phyloP scores from a whole-genome alignment of 2,329 filamentous ascomycete species.

The Sporothrix phasma region DNA sequence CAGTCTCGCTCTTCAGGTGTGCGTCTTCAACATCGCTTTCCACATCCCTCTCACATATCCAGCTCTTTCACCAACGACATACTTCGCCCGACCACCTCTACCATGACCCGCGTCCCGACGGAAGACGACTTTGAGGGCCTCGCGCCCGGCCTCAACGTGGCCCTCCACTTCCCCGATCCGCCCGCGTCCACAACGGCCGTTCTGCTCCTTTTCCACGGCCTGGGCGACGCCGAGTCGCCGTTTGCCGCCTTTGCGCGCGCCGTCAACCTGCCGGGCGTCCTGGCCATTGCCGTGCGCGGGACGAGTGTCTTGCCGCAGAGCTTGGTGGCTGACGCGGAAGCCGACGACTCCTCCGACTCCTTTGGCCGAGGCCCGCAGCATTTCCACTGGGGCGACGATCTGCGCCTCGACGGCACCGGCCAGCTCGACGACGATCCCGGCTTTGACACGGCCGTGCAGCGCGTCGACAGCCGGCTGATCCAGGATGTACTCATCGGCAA shows the following conservation, averaged over 20 bases:
- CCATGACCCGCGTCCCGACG: conserved; percentile 36
- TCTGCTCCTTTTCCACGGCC: conserved; percentile 72
- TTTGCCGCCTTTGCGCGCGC: conserved; percentile 61
- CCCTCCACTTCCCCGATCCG: conserved; percentile 41
- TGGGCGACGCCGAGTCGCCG: conserved; percentile 63
- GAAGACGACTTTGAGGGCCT: conserved; percentile 40
- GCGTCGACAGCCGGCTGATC: conserved; percentile 44
- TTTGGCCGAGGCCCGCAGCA: conserved; percentile 24
- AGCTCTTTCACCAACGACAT: not conserved
- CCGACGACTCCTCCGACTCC: conserved; percentile 15
- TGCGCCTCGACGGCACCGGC: conserved; percentile 43
- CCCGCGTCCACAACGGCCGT: conserved; percentile 60
- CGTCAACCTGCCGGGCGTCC: conserved; percentile 66
- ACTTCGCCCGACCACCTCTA: not conserved
- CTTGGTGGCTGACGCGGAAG: conserved; percentile 33
- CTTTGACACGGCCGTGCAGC: conserved; percentile 38
- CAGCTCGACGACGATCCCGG: conserved; percentile 53
- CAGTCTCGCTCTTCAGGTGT: too few relatives aligned
- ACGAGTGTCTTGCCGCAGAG: conserved; percentile 57
- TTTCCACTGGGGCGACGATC: conserved; percentile 60
- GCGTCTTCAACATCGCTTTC: too few relatives aligned
- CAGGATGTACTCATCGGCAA: conserved; percentile 39
- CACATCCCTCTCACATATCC: not conserved
- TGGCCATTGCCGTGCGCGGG: conserved; percentile 64
- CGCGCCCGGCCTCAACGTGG: conserved; percentile 32